These are phyloP conservation scores for Fraxinus greggii DNA, from an alignment of 305 asterid genomes.

Conservation along the genomic window DNA sequence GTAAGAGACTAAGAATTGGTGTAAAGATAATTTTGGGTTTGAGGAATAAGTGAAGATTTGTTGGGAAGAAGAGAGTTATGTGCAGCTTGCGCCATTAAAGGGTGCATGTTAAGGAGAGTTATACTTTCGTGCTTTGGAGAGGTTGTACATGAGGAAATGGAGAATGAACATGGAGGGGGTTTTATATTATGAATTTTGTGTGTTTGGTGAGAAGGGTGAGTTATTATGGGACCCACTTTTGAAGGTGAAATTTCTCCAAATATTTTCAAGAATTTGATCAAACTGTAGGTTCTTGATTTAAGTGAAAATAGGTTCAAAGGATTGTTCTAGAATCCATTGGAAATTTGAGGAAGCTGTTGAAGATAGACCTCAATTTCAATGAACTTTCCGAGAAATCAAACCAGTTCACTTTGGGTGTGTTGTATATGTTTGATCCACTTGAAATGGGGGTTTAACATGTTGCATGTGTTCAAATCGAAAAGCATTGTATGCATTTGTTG, in stretches of 20 bases:
- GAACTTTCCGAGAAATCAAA: no score
- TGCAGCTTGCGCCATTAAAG: slow-evolving; percentile 51
- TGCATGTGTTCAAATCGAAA: no score
- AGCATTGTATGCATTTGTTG: no score
- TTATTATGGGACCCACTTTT: neutral
- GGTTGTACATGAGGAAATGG: slow-evolving; percentile 35
- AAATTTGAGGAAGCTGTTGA: neutral
- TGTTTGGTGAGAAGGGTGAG: slow-evolving; percentile 19
- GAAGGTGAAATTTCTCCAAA: neutral
- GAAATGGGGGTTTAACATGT: no score
- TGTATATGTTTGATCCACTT: no score
- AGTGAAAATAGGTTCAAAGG: no score
- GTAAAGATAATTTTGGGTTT: slow-evolving; percentile 26
- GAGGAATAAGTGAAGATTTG: slow-evolving; percentile 28
- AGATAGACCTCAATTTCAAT: neutral
- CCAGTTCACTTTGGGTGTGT: no score
- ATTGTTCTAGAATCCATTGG: neutral
- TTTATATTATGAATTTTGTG: slow-evolving; percentile 36
- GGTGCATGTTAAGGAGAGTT: neutral
- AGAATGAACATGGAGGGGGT: slow-evolving; percentile 11
- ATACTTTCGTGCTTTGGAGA: neutral
- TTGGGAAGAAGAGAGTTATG: slow-evolving; percentile 46
- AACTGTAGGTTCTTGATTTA: no score
- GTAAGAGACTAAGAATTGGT: slow-evolving; percentile 22
- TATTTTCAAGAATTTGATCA: no score